phyloP scores from a whole-genome alignment of 2,329 filamentous ascomycete genomes.

The Sclerotinia nivalis region DNA sequence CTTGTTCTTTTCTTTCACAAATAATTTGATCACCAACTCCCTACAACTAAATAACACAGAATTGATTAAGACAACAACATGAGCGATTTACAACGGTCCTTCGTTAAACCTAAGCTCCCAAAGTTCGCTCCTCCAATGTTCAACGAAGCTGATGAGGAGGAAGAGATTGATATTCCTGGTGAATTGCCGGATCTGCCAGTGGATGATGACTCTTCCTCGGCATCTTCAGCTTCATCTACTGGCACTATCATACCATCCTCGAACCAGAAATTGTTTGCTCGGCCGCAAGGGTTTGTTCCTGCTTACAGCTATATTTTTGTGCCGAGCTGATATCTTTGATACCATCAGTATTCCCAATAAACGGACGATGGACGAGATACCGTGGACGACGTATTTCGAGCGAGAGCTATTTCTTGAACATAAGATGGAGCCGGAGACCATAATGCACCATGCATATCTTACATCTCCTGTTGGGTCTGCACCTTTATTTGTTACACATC shows the following conservation, averaged over 20 bases:
- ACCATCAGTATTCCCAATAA: constrained; percentile 38
- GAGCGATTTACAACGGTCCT: constrained; percentile 79
- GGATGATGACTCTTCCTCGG: constrained; percentile 69
- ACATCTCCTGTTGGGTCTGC: constrained; percentile 73
- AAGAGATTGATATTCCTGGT: constrained; percentile 43
- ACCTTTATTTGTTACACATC: constrained; percentile 89
- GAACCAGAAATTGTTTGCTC: constrained; percentile 71
- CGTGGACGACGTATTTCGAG: constrained; percentile 90
- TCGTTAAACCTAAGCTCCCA: constrained; percentile 73
- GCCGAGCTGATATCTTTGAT: constrained; percentile 24
- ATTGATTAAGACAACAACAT: constrained; percentile 47
- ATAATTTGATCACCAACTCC: not conserved
- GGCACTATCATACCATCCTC: constrained; percentile 85
- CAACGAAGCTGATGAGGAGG: constrained; percentile 53
- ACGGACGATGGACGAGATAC: constrained; percentile 40
- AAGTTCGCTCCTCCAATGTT: constrained; percentile 58
- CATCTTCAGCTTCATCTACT: constrained; percentile 78
- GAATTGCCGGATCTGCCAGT: constrained; percentile 43
- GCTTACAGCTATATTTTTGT: constrained; percentile 21
- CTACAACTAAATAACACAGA: not conserved
- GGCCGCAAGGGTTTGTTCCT: constrained; percentile 62
- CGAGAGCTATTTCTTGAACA: constrained; percentile 76
- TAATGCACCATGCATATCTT: constrained; percentile 82
- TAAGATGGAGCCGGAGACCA: constrained; percentile 45
- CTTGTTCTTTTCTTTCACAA: too few relatives aligned